Conservation (phyloP, 176 grass and related monocot genomes). For the Phoenix roebelenii region DNA sequence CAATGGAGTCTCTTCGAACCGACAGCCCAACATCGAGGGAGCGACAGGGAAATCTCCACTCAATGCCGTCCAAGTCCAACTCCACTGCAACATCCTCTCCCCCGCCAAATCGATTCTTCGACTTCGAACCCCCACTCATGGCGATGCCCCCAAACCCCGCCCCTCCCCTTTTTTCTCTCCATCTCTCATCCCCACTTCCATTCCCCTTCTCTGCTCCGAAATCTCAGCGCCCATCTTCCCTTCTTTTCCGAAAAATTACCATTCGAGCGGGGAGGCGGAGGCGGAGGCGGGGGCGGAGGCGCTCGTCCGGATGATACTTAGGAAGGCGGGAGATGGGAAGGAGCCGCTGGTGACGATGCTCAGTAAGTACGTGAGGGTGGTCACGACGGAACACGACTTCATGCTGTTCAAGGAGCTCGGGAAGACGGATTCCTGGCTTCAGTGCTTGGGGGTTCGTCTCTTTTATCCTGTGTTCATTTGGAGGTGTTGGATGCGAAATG, state of each 20-base stretch:
- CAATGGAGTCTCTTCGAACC: too few relatives aligned
- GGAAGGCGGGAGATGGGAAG: constrained; percentile 43
- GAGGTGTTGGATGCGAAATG: too few relatives aligned
- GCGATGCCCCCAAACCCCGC: not conserved
- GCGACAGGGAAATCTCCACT: too few relatives aligned
- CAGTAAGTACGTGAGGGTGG: constrained; percentile 61
- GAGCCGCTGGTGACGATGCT: constrained; percentile 55
- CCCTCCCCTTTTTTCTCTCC: constrained; percentile 8
- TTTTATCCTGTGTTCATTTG: too few relatives aligned
- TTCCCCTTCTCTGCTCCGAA: too few relatives aligned
- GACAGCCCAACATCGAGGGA: too few relatives aligned
- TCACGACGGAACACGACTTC: constrained; percentile 81
- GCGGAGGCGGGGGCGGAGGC: constrained; percentile 34
- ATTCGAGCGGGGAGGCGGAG: constrained; percentile 14
- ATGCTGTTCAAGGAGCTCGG: constrained; percentile 91
- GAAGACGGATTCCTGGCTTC: constrained; percentile 74
- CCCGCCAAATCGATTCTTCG: too few relatives aligned
- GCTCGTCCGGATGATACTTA: constrained; percentile 56
- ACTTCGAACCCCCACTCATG: not conserved
- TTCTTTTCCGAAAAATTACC: not conserved
- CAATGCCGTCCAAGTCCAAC: too few relatives aligned
- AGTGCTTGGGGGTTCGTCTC: constrained; percentile 62
- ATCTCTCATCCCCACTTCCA: not conserved
- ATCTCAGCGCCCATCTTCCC: not conserved
- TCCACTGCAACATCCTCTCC: too few relatives aligned